Base-by-base conservation (phyloP, 305 asterid species). In the Rubia tinctorum region DNA sequence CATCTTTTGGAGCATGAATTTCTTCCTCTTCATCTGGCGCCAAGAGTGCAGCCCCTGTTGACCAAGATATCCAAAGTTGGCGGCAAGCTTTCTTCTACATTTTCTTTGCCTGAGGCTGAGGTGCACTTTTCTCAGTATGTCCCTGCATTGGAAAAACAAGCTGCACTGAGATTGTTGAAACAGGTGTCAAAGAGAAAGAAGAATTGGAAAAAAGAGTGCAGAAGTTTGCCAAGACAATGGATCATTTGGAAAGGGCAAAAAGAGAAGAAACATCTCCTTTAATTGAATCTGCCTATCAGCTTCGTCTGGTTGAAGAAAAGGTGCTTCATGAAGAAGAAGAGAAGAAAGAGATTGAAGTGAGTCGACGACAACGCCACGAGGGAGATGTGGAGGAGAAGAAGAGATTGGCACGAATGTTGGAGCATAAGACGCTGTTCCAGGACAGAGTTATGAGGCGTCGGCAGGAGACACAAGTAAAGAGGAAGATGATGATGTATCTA, bases 201-300 rank as follows among this genome's bases (percentile, higher is more conserved):
- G 98, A 93, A 82, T 86, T 85, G 96, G 98, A 93, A 85, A 93
- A 91, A 71, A 89, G 80, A 76, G 58, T 91, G 10, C 94, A 85
- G 80, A 90, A 89, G 80, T 85, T 85, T 66, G 89, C 80, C 55
- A 91, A 90, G 78, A 88, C 91, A 59, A 88, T 89, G 98, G 97
- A 92, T 81, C 75, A 88, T 77, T 70, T 86, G 84, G 98, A 90
- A 82, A 89, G 98, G 73, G 98, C 97, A 25, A 92, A 84, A 81
- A 82, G 97, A 74, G 97, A 90, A 77, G 78, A 76, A 82, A 88
- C 96, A 62, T 87, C 97, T 7, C 88, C 90, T 43, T 85, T 91
- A 71, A 88, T 91, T 73, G 93, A 88, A 72, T 91, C 91, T 76
- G 87, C 90, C 49, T 94, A 83, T 81, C 88, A 86, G 79, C 83